Conservation (phyloP, 2,329 filamentous ascomycete genomes). For the Huntiella bhutanensis region DNA sequence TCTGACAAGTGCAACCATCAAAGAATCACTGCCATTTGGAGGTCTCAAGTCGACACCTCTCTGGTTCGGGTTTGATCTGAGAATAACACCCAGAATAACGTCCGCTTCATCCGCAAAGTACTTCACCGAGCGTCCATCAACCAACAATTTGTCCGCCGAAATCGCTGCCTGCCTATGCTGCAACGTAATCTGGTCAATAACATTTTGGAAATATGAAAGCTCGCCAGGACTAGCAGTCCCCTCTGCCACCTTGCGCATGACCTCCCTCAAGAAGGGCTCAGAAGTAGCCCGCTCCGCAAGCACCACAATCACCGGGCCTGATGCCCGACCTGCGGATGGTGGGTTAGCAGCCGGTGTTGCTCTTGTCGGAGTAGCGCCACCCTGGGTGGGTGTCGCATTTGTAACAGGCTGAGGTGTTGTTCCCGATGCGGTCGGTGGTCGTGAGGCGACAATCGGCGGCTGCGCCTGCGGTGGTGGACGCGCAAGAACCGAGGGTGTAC, state of each 20-base stretch:
- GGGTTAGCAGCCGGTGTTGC: conserved; percentile 11
- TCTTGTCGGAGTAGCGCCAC: conserved; percentile 12
- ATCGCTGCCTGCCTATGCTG: conserved; percentile 37
- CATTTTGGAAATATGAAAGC: conserved; percentile 55
- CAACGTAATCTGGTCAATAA: conserved; percentile 59
- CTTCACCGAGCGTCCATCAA: conserved; percentile 36
- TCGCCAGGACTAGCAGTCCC: conserved; percentile 54
- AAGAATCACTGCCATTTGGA: conserved; percentile 33
- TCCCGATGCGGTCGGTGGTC: not conserved
- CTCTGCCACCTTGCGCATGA: conserved; percentile 70
- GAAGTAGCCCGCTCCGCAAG: conserved; percentile 57
- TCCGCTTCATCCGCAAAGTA: conserved; percentile 42
- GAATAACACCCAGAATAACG: conserved; percentile 37
- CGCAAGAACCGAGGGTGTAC: not conserved
- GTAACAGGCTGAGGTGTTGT: not conserved
- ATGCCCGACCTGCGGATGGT: conserved; percentile 16
- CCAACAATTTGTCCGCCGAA: conserved; percentile 33
- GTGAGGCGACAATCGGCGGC: not conserved
- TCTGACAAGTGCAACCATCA: conserved; percentile 38
- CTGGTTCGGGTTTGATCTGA: conserved; percentile 38
- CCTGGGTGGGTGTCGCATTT: not conserved
- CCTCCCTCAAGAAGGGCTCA: conserved; percentile 51
- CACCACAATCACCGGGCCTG: conserved; percentile 63
- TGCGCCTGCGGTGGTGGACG: not conserved
- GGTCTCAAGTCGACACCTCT: conserved; percentile 33